phyloP scores from a whole-genome alignment of 495 filamentous ascomycete species.

The Xylaria scruposa region DNA sequence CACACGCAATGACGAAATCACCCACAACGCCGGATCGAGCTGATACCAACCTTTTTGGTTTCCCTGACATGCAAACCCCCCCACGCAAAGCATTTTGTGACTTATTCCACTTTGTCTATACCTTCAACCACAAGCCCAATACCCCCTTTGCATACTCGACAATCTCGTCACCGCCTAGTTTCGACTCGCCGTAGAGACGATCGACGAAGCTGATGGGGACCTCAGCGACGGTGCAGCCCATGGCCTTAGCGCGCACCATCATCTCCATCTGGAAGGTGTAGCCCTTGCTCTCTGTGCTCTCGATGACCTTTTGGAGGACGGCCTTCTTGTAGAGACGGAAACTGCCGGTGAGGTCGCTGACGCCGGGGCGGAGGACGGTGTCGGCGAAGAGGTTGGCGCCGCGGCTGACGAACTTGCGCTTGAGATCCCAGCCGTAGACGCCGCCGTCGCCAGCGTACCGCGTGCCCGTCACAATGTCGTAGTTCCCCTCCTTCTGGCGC shows the following conservation, averaged over 20 bases:
- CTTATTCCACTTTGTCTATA: constrained; percentile 50
- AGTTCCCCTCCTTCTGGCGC: constrained; percentile 71
- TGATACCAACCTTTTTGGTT: constrained; percentile 21
- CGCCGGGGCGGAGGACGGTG: constrained; percentile 91
- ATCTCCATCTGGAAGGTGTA: constrained; percentile 99
- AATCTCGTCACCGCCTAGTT: constrained; percentile 94
- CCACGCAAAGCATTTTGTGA: constrained; percentile 24
- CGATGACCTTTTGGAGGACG: constrained; percentile 88
- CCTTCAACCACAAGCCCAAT: constrained; percentile 85
- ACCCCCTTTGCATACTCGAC: constrained; percentile 98
- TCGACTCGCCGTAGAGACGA: constrained; percentile 92
- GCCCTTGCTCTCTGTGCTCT: constrained; percentile 88
- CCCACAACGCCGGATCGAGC: constrained; percentile 29
- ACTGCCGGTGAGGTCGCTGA: constrained; percentile 93
- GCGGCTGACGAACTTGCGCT: constrained; percentile 89
- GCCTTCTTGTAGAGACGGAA: constrained; percentile 93
- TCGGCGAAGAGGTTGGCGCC: constrained; percentile 96
- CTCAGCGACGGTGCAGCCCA: constrained; percentile 89
- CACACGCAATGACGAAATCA: constrained; percentile 22
- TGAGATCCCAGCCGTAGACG: constrained; percentile 97
- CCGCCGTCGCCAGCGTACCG: constrained; percentile 90
- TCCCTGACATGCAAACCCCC: constrained; percentile 20
- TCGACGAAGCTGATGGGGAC: constrained; percentile 97
- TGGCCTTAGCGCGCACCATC: constrained; percentile 85
- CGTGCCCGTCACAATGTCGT: constrained; percentile 97